phyloP scores from a whole-genome alignment of 371 early-diverging fungal species.

The Syncephalastrum sp. region DNA sequence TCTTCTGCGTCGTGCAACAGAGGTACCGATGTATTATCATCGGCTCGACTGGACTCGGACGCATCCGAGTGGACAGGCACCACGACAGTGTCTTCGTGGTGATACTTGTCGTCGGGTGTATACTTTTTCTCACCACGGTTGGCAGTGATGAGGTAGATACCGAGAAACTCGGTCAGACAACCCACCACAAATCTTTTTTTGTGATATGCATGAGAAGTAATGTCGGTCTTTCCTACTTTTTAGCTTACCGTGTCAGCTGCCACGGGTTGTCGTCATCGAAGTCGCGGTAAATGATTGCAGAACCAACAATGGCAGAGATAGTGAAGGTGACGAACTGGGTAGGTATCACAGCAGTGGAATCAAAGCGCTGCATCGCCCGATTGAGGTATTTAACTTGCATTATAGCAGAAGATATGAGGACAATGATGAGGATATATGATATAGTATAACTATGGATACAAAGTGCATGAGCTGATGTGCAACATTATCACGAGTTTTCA shows the following conservation, averaged over 20 bases:
- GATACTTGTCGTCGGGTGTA: slow-evolving; percentile 5
- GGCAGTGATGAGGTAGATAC: slow-evolving; percentile 71
- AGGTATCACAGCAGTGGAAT: slow-evolving; percentile 75
- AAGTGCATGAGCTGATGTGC: too few species aligned
- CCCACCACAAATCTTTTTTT: slow-evolving; percentile 49
- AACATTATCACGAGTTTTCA: neutral
- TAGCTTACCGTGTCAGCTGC: slow-evolving; percentile 14
- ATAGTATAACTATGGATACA: slow-evolving; percentile 48
- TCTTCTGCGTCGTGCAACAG: slow-evolving; percentile 1
- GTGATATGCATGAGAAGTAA: neutral
- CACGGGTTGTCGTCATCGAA: slow-evolving; percentile 48
- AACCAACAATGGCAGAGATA: slow-evolving; percentile 71
- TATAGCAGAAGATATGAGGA: slow-evolving; percentile 65
- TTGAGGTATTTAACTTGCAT: slow-evolving; percentile 74
- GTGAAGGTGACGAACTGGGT: slow-evolving; percentile 83
- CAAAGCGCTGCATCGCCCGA: slow-evolving; percentile 66
- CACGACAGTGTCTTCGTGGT: neutral
- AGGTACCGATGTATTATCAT: neutral
- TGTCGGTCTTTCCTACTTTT: neutral
- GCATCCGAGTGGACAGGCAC: slow-evolving; percentile 3
- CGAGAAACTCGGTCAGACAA: slow-evolving; percentile 66
- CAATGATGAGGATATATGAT: slow-evolving; percentile 61
- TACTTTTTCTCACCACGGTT: slow-evolving; percentile 2
- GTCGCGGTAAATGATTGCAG: slow-evolving; percentile 70
- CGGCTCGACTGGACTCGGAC: slow-evolving; percentile 2